Evolutionary conservation across 495 filamentous ascomycete genomes (phyloP).

Genomic region (Achaetomiella virescens): DNA sequence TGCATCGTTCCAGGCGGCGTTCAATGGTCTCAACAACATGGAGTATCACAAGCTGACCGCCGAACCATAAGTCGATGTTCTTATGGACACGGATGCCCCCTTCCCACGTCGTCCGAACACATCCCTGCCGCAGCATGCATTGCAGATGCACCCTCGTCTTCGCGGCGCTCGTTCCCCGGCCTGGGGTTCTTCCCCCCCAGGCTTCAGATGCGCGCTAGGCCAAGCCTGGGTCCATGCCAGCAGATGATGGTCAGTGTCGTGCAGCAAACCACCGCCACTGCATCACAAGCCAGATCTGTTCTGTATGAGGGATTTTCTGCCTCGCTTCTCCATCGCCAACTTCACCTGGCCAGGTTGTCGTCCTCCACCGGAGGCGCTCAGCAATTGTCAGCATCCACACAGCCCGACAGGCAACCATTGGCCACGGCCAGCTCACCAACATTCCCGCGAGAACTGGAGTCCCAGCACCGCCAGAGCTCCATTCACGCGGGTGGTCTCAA

Average conservation of each 20-base stretch:
- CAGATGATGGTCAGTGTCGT: slow-evolving; percentile 13
- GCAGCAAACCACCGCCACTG: slow-evolving; percentile 8
- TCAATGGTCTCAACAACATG: too few species aligned
- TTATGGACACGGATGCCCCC: not conserved
- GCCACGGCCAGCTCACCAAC: not conserved
- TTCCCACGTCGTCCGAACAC: not conserved
- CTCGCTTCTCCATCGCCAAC: not conserved
- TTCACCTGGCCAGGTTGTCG: not conserved
- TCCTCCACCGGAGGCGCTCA: not conserved
- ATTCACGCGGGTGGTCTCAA: not conserved
- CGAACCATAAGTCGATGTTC: not conserved
- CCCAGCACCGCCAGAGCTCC: not conserved
- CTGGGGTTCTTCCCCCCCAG: not conserved
- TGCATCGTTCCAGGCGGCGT: too few species aligned
- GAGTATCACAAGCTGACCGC: slow-evolving; percentile 6
- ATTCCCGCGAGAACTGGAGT: not conserved
- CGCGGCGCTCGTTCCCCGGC: not conserved
- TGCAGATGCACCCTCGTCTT: not conserved
- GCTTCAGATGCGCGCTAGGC: slow-evolving; percentile 3
- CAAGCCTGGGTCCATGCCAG: not conserved
- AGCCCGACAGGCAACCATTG: not conserved
- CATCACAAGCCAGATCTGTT: not conserved
- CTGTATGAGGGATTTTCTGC: slow-evolving; percentile 19
- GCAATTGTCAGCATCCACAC: slow-evolving; percentile 10
- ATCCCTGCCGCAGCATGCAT: slow-evolving; percentile 10